phyloP scores from a whole-genome alignment of 176 grass and related monocot species.

The Sorghum bicolor region DNA sequence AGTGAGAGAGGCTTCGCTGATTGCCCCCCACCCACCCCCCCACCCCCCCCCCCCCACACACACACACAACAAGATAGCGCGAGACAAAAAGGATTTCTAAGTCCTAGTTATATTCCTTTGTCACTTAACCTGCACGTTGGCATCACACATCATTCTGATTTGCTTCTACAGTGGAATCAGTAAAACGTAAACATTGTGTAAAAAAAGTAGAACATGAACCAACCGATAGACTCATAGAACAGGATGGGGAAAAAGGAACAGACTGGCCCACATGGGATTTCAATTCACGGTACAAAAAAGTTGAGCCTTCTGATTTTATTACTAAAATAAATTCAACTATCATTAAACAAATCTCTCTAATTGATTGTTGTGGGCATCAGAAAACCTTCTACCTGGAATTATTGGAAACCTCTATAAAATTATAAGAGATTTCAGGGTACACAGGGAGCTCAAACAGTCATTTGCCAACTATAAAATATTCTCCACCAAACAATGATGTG shows the following conservation, averaged over 20 bases:
- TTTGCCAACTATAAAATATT: not conserved
- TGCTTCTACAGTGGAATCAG: not conserved
- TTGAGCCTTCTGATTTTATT: not conserved
- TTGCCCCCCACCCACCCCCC: no score
- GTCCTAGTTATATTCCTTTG: no score
- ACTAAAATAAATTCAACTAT: not conserved
- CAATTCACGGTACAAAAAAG: no score
- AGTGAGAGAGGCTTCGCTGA: no score
- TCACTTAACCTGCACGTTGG: not conserved
- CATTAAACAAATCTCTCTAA: not conserved
- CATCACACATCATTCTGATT: conserved; percentile 22
- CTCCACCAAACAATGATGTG: not conserved
- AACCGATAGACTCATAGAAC: not conserved
- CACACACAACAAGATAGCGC: no score
- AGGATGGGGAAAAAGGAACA: not conserved
- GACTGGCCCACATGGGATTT: no score
- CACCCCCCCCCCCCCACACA: no score
- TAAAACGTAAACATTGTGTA: not conserved
- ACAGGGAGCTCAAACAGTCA: not conserved
- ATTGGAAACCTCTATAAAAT: not conserved
- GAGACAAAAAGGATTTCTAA: no score
- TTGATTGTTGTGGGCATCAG: conserved; percentile 4
- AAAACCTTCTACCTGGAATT: no score
- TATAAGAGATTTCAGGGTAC: not conserved
- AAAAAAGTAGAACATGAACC: not conserved